Evolutionary conservation across 192 early-diverging fungal species (phyloP), one percentile per base, ranked within the genome.

Genomic region (Gigaspora rosea): DNA sequence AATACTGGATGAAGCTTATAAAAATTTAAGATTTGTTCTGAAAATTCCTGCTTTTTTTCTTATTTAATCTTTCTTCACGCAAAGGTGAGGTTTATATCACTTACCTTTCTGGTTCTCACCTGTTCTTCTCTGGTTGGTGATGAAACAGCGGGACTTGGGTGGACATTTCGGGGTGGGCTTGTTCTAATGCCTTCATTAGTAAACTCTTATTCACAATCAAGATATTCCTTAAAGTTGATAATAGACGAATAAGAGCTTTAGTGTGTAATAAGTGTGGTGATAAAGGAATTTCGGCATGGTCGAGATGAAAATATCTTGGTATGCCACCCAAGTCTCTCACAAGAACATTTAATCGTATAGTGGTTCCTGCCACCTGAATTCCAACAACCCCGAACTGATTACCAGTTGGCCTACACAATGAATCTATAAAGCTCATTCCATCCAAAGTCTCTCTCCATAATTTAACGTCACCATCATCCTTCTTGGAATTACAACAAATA

Each of bases 241-340:
- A 33, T 51, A 68, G 48, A 49, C 22, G 16, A 10, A 68, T 4
- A 18, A 68, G 66, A 10, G 66, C 18, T 49, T 68, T 68, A 8
- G 33, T 33, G 12, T 51, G 16, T 41, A 4, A 41, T 69, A 46
- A 2, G 3, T 35, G n/a, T 27, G 33, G 13, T 0, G 46, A 11
- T 50, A 69, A 11, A 48, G 67, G 46, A 69, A 69, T 69, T 50
- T 69, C 67, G n/a, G 67, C 67, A 50, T 69, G n/a, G n/a, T 51
- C 41, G 16, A 69, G 5, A 50, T 69, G 46, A 51, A 69, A 69
- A 69, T 69, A 69, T 3, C 67, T 2, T 18, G 46, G 12, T 15
- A 69, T 18, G 8, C 46, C 47, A 32, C 16, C 4, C 7, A 4
- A 3, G 18, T 69, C 47, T 11, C 48, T 69, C 12, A 69, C 11